These are phyloP conservation scores for Microcyclosporella mali DNA, from an alignment of 2,329 filamentous ascomycete species.

Conservation along the genomic window DNA sequence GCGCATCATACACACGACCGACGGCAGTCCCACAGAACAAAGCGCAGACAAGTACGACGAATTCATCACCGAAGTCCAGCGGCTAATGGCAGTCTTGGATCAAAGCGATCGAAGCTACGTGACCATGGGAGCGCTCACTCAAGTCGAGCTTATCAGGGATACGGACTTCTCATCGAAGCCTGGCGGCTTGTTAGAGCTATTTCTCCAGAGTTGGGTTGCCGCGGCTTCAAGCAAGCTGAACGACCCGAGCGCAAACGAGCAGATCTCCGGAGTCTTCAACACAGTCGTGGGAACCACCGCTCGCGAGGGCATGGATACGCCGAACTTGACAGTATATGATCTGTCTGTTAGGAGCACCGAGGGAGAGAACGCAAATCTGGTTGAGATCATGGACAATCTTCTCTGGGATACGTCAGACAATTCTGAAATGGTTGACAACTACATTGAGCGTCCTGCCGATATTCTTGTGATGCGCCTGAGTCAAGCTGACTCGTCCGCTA, in stretches of 20 bases:
- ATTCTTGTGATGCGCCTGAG: constrained; percentile 48
- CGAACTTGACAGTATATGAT: constrained; percentile 17
- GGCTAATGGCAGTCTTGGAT: constrained; percentile 57
- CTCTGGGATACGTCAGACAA: constrained; percentile 27
- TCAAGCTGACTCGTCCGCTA: constrained; percentile 29
- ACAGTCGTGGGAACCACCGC: constrained; percentile 22
- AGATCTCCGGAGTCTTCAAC: constrained; percentile 22
- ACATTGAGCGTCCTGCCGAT: constrained; percentile 45
- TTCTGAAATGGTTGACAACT: constrained; percentile 22
- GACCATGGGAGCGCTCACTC: constrained; percentile 45
- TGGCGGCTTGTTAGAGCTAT: constrained; percentile 15
- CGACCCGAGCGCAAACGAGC: constrained; percentile 6
- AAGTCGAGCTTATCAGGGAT: constrained; percentile 21
- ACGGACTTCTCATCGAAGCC: constrained; percentile 2
- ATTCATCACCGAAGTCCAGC: constrained; percentile 53
- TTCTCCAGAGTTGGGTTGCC: constrained; percentile 22
- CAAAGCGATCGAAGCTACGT: constrained; percentile 53
- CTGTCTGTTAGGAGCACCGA: constrained; percentile 10
- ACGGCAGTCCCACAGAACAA: constrained; percentile 20
- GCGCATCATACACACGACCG: constrained; percentile 43
- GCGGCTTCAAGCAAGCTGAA: constrained; percentile 11
- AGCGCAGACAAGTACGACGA: constrained; percentile 36
- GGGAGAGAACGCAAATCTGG: constrained; percentile 15
- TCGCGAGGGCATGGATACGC: constrained; percentile 16
- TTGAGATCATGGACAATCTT: constrained; percentile 25